Evolutionary conservation across 2,329 filamentous ascomycete genomes (phyloP).

Genomic region (Pyrenophora seminiperda): DNA sequence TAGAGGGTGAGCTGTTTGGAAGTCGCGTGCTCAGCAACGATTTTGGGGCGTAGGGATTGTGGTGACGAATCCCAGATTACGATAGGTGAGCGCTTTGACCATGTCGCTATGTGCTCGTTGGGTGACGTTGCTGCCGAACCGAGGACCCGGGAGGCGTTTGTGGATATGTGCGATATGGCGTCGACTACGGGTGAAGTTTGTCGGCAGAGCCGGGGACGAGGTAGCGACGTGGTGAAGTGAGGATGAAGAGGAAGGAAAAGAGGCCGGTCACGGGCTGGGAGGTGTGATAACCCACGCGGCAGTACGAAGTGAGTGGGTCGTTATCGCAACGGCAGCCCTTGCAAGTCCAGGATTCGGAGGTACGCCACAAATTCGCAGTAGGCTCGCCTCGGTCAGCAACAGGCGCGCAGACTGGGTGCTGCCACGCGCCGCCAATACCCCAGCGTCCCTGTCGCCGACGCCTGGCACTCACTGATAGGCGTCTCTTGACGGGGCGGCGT

Average conservation of each 20-base stretch:
- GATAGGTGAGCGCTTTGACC: conserved; percentile 40
- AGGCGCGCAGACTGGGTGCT: conserved; percentile 21
- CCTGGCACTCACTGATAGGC: conserved; percentile 17
- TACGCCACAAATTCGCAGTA: conserved; percentile 20
- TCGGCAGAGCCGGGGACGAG: neutral
- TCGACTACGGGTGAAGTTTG: neutral
- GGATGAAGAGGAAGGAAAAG: conserved; percentile 17
- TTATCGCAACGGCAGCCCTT: conserved; percentile 34
- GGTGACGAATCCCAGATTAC: conserved; percentile 23
- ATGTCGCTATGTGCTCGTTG: conserved; percentile 35
- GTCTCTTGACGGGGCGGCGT: conserved; percentile 4
- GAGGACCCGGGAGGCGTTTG: conserved; percentile 30
- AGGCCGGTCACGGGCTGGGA: conserved; percentile 11
- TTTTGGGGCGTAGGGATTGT: conserved; percentile 25
- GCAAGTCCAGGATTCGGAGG: conserved; percentile 20
- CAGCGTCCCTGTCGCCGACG: conserved; percentile 14
- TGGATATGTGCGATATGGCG: conserved; percentile 16
- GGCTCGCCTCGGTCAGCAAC: conserved; percentile 21
- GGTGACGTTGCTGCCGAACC: conserved; percentile 35
- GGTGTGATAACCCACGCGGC: conserved; percentile 19
- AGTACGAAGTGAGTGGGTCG: conserved; percentile 20
- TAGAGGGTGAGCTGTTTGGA: conserved; percentile 47
- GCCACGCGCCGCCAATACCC: conserved; percentile 23
- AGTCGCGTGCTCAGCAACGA: conserved; percentile 36
- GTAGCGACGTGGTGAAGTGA: neutral